Conservation (phyloP, 352 stramenopile species). For the Globisporangium irregulare region DNA sequence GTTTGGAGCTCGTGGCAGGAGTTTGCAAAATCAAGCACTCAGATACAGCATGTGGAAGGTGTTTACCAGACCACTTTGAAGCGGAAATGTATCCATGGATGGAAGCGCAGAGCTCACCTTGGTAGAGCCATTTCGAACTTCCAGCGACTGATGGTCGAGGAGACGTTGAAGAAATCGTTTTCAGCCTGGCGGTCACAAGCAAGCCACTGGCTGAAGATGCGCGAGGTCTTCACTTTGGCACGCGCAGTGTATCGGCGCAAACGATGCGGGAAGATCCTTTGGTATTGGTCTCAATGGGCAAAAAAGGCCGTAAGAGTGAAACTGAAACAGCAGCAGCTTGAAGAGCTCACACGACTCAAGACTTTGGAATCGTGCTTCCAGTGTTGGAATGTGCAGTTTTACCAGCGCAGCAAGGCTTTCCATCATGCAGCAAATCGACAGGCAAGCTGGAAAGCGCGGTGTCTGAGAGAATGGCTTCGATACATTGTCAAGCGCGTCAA, state of each 20-base stretch:
- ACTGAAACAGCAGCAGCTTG: not conserved
- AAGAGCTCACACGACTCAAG: not conserved
- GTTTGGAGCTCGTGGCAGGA: conserved; percentile 26
- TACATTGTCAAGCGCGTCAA: conserved; percentile 12
- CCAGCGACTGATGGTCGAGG: conserved; percentile 5
- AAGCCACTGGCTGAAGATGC: conserved; percentile 27
- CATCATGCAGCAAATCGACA: not conserved
- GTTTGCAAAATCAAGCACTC: not conserved
- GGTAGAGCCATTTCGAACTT: conserved; percentile 12
- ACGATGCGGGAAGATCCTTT: conserved; percentile 19
- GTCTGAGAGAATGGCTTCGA: conserved; percentile 21
- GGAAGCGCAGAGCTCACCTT: not conserved
- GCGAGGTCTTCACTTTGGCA: conserved; percentile 21
- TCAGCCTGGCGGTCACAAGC: conserved; percentile 21
- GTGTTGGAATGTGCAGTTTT: not conserved
- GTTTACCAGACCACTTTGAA: not conserved
- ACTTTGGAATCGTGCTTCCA: not conserved
- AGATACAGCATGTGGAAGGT: not conserved
- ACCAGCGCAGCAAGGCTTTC: not conserved
- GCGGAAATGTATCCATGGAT: not conserved
- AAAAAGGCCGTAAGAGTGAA: not conserved
- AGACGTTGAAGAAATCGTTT: conserved; percentile 12
- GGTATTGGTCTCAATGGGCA: conserved; percentile 17
- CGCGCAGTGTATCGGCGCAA: conserved; percentile 22
- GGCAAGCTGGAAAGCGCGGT: not conserved